These are phyloP conservation scores for Rhinocladiella similis DNA, from an alignment of 2,329 filamentous ascomycete species.

Conservation along the genomic window DNA sequence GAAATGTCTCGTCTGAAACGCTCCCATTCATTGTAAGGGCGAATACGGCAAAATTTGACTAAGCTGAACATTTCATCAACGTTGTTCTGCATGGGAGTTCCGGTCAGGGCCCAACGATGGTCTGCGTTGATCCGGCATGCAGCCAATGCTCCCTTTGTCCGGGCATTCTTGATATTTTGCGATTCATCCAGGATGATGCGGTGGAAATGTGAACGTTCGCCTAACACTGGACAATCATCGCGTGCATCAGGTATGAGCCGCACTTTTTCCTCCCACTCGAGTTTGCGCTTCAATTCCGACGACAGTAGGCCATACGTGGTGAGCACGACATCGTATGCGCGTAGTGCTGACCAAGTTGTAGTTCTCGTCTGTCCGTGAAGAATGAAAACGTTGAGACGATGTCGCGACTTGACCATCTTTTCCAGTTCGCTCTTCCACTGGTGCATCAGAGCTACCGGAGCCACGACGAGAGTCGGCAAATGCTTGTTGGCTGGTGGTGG, in stretches of 20 bases:
- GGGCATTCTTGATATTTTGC: slow-evolving; percentile 76
- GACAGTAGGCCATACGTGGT: slow-evolving; percentile 76
- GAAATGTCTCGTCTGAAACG: slow-evolving; percentile 61
- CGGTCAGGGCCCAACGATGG: slow-evolving; percentile 73
- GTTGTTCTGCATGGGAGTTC: slow-evolving; percentile 87
- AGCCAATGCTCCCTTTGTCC: slow-evolving; percentile 62
- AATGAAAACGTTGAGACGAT: slow-evolving; percentile 65
- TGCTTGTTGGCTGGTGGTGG: slow-evolving; percentile 58
- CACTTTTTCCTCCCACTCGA: slow-evolving; percentile 53
- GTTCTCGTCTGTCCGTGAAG: slow-evolving; percentile 66
- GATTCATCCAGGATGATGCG: slow-evolving; percentile 77
- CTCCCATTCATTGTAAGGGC: slow-evolving; percentile 67
- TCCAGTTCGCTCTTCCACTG: slow-evolving; percentile 84
- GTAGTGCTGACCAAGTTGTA: slow-evolving; percentile 60
- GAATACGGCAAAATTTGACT: slow-evolving; percentile 73
- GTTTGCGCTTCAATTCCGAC: slow-evolving; percentile 64
- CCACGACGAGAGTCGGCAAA: slow-evolving; percentile 80
- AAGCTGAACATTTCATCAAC: slow-evolving; percentile 76
- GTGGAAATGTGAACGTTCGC: slow-evolving; percentile 61
- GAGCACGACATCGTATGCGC: slow-evolving; percentile 70
- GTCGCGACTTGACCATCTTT: slow-evolving; percentile 61
- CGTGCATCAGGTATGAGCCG: slow-evolving; percentile 44
- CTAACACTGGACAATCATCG: slow-evolving; percentile 59
- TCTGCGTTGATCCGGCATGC: slow-evolving; percentile 59
- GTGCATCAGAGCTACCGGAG: slow-evolving; percentile 74